Percentiles rank a stretch among this genome's conserved stretches.
phyloP scores from a whole-genome alignment of 2,329 filamentous ascomycete species.

The Sporothrix inflata region DNA sequence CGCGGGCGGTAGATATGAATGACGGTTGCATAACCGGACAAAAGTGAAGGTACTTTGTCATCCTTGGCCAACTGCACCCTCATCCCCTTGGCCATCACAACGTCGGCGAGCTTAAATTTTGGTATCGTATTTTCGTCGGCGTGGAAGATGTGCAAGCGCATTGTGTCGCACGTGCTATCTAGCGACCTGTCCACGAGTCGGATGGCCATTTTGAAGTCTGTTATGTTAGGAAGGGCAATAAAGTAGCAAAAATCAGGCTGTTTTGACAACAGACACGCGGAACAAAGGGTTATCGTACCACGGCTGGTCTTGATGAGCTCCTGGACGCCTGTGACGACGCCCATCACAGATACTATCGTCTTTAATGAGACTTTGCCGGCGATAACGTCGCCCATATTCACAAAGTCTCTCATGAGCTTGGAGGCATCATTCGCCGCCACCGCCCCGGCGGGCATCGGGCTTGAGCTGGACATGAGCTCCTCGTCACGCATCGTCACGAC shows the following conservation, averaged over 20 bases:
- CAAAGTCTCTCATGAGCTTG: neutral
- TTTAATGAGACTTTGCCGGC: neutral
- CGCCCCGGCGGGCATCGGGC: neutral
- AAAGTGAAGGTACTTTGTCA: slow-evolving; percentile 45
- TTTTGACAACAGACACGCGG: neutral
- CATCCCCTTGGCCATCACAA: slow-evolving; percentile 64
- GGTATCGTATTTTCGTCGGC: slow-evolving; percentile 52
- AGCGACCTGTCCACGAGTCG: slow-evolving; percentile 63
- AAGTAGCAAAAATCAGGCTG: neutral
- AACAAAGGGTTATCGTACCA: neutral
- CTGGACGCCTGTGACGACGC: neutral
- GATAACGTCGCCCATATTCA: neutral
- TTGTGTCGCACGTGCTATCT: slow-evolving; percentile 46
- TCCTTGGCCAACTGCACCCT: slow-evolving; percentile 51
- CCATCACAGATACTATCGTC: slow-evolving; percentile 6
- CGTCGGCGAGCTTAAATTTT: slow-evolving; percentile 56
- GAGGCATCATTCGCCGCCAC: neutral
- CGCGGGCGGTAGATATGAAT: slow-evolving; percentile 50
- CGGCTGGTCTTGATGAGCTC: neutral
- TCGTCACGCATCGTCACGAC: neutral
- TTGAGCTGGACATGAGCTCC: slow-evolving; percentile 14
- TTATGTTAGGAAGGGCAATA: slow-evolving; percentile 25
- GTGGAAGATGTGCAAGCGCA: slow-evolving; percentile 65
- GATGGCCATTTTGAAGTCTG: slow-evolving; percentile 63
- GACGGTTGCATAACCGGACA: slow-evolving; percentile 48